Conservation (phyloP, 225 moss, liverwort and hornwort species). For the Takakia lepidozioides region DNA sequence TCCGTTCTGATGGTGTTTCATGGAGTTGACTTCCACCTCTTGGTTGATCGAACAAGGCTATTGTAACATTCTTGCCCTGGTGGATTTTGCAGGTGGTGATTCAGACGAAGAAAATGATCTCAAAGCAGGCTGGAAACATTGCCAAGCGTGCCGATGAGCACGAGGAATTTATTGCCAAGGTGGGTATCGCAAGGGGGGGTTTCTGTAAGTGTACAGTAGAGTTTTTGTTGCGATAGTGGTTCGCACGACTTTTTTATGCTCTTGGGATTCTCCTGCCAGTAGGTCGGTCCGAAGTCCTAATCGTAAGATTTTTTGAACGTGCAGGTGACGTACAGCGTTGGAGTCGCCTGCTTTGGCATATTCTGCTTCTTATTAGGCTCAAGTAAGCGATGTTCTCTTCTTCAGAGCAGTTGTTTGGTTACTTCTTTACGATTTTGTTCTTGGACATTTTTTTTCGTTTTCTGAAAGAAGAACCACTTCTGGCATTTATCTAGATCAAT, state of each 20-base stretch:
- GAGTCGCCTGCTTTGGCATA: conserved; percentile 91
- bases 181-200: conserved; percentile 1
- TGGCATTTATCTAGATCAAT: no score
- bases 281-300: neutral
- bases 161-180: conserved; percentile 90
- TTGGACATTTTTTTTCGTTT: no score
- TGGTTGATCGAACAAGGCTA: no score
- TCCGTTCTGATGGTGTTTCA: no score
- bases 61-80: no score
- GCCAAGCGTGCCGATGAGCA: conserved; percentile 87
- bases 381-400: no score
- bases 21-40: no score
- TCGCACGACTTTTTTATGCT: neutral
- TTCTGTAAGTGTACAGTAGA: neutral
- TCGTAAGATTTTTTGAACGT: conserved; percentile 1
- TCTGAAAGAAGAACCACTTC: no score
- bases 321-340: conserved; percentile 86
- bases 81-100: conserved; percentile 59
- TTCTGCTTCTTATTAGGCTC: conserved; percentile 94
- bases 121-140: conserved; percentile 80
- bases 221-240: neutral
- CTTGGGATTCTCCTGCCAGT: neutral
- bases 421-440: no score
- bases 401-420: no score
- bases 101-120: conserved; percentile 76